phyloP scores from a whole-genome alignment of 225 moss, liverwort and hornwort genomes.

The Pleurozium schreberi region DNA sequence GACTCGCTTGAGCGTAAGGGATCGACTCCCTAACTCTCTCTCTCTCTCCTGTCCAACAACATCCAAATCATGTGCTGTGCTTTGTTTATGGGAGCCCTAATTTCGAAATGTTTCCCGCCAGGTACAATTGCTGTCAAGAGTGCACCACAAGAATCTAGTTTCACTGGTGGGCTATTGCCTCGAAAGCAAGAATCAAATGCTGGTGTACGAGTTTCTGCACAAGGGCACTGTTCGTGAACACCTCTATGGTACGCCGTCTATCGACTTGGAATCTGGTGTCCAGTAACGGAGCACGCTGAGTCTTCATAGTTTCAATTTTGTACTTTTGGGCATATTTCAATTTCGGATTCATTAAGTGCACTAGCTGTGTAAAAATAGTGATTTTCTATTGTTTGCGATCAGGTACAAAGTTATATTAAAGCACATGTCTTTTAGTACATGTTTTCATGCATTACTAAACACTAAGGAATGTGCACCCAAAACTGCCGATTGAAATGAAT shows the following conservation, averaged over 20 bases:
- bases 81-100: background rate
- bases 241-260: background rate
- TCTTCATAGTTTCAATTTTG: background rate
- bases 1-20: background rate
- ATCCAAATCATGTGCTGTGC: background rate
- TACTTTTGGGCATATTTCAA: background rate
- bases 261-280: background rate
- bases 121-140: background rate
- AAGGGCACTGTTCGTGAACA: background rate
- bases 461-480: too few species aligned
- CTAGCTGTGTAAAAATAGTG: too few species aligned
- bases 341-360: background rate
- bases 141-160: background rate
- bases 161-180: background rate
- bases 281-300: background rate
- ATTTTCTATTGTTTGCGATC: too few species aligned
- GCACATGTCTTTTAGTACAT: too few species aligned
- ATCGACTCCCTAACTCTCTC: background rate
- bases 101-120: background rate
- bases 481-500: too few species aligned
- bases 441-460: too few species aligned
- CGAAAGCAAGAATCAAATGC: background rate
- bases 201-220: background rate
- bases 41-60: background rate
- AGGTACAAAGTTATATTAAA: too few species aligned